Percentiles rank a stretch among this genome's conserved stretches.
These are phyloP conservation scores for Penicillium sp. DNA, from an alignment of 2,329 filamentous ascomycete genomes.

Conservation along the genomic window DNA sequence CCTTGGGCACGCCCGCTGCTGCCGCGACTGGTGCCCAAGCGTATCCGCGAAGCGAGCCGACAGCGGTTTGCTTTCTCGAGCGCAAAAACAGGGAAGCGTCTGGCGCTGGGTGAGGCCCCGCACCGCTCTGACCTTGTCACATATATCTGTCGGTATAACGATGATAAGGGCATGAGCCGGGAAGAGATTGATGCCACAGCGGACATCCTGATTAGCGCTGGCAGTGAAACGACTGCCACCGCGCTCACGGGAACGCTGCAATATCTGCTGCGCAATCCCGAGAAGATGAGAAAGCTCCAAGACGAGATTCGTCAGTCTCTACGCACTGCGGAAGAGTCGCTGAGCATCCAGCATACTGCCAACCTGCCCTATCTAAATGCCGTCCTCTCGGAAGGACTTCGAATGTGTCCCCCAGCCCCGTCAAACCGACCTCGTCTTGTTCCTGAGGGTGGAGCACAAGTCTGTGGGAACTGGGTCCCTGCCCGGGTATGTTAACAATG, in stretches of 20 bases:
- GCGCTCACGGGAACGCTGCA: slow-evolving; percentile 13
- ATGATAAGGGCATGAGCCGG: neutral
- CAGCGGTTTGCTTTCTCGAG: neutral
- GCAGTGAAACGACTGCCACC: slow-evolving; percentile 25
- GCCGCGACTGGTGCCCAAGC: neutral
- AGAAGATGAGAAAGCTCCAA: neutral
- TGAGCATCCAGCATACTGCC: neutral
- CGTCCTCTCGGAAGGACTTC: slow-evolving; percentile 69
- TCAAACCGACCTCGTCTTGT: slow-evolving; percentile 53
- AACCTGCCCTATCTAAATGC: slow-evolving; percentile 70
- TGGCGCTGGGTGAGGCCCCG: neutral
- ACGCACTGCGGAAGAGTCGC: neutral
- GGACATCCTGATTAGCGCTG: slow-evolving; percentile 17
- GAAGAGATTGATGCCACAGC: slow-evolving; percentile 1
- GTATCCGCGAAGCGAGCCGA: neutral
- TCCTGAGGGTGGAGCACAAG: neutral
- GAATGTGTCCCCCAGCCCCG: slow-evolving; percentile 66
- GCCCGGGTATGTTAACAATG: neutral
- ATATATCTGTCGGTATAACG: neutral
- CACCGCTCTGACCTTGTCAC: slow-evolving; percentile 3
- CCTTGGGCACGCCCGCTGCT: neutral
- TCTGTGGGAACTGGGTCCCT: slow-evolving; percentile 3
- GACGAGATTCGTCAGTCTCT: neutral
- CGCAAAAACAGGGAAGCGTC: neutral
- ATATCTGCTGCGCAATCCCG: neutral